These are phyloP conservation scores for Sistotremastrum niveocremeum DNA, from an alignment of 768 basidiomycete genomes.

Conservation along the genomic window DNA sequence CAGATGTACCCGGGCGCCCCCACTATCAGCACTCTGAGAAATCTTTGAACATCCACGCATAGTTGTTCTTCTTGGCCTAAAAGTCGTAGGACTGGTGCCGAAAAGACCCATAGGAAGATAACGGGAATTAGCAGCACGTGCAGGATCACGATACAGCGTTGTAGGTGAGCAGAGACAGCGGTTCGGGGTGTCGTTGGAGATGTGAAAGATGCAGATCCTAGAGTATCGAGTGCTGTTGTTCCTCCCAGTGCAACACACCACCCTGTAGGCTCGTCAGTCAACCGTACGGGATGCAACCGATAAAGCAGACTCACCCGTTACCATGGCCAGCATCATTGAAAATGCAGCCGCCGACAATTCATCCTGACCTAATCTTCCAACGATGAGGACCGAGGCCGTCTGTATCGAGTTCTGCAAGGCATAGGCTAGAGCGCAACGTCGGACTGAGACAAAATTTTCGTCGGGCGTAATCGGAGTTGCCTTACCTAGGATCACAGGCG, in stretches of 20 bases:
- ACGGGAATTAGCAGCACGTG: constrained; percentile 55
- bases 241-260: constrained; percentile 70
- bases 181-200: constrained; percentile 37
- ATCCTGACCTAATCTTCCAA: constrained; percentile 53
- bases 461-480: too few relatives aligned
- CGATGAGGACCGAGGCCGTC: constrained; percentile 47
- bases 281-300: not conserved
- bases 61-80: constrained; percentile 49
- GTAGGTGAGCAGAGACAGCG: constrained; percentile 58
- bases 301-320: constrained; percentile 49
- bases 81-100: constrained; percentile 44
- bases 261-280: constrained; percentile 26
- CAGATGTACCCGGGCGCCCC: constrained; percentile 64
- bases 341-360: constrained; percentile 63
- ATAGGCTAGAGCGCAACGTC: constrained; percentile 36
- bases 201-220: constrained; percentile 68
- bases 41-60: constrained; percentile 46
- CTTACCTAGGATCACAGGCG: too few relatives aligned
- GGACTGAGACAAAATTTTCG: not conserved
- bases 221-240: constrained; percentile 65
- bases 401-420: constrained; percentile 64
- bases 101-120: constrained; percentile 46
- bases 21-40: constrained; percentile 48
- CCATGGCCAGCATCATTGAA: constrained; percentile 64
- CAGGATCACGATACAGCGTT: constrained; percentile 52